Evolutionary conservation across 176 grass and related monocot genomes (phyloP), one percentile per base, ranked within the genome.

Genomic region (Cenchrus purpureus): DNA sequence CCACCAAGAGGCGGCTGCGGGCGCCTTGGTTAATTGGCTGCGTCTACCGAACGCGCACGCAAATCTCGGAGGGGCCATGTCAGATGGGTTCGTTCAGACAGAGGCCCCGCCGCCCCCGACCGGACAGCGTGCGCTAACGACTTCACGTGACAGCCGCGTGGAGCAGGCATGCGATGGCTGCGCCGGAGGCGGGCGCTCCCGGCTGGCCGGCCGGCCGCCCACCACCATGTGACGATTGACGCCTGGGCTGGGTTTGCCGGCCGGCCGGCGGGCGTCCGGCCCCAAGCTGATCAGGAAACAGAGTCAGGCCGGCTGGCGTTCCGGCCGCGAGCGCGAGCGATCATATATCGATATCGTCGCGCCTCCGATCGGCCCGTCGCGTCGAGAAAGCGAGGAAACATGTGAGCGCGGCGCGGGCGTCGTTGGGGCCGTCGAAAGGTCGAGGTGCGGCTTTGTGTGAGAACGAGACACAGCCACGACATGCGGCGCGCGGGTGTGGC

Each of bases 101-200:
- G 19, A 8, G 58, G 56, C 56, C 56, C 17, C 56, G 19, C 52
- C 52, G 54, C 31, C 5, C 72, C 72, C 85, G 58, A 73, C 15
- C 76, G 81, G 75, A 79, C 68, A 74, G 50, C 22, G 58, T 20
- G 75, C 71, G 90, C 76, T 62, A 67, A 81, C 48, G 45, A 46
- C 37, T 31, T 74, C 91, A 91, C 87, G 82, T 97, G 91, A 88
- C 45, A 17, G 65, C 44, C 81, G 81, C 87, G 77, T 84, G 87
- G 78, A 10, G 46, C 22, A 17, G 4, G 52, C 58, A 34, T 63
- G 60, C 44, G 25, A 13, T 25, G 17, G 1, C 45, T 3, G 45
- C 8, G 45, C 45, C 45, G 45, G 6, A 40, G 45, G 45, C 45
- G 45, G 45, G 45, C 45, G 45, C 37, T 40, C 3, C 37, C 37